Conservation (phyloP, 257 asterid genomes). For the Coffea canephora region DNA sequence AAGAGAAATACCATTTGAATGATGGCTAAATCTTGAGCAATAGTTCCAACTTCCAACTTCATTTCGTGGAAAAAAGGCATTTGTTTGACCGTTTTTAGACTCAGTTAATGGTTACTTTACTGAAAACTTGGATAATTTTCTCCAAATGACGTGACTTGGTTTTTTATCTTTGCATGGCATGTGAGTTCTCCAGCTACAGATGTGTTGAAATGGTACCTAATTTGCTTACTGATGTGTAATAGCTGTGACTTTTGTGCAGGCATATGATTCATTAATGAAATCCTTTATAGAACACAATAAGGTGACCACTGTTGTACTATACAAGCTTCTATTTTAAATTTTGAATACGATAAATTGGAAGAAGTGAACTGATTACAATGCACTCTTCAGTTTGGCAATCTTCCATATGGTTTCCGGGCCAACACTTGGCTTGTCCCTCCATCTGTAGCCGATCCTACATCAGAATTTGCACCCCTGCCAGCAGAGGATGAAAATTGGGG, state of each 20-base stretch:
- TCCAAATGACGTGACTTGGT: not conserved
- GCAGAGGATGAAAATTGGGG: conserved; percentile 91
- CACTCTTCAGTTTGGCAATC: conserved; percentile 88
- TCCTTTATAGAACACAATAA: conserved; percentile 87
- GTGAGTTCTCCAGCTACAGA: not conserved
- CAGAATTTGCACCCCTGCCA: conserved; percentile 60
- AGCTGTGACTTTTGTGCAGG: conserved; percentile 56
- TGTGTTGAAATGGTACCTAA: not conserved
- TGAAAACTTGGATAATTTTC: not conserved
- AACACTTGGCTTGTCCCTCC: conserved; percentile 97
- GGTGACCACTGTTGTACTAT: conserved; percentile 47
- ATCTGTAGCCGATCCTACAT: conserved; percentile 49
- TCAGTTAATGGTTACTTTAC: not conserved
- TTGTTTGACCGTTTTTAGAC: not conserved
- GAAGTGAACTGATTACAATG: conserved; percentile 29
- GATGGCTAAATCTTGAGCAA: not conserved
- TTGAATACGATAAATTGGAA: conserved; percentile 20
- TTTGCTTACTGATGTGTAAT: conserved; percentile 12
- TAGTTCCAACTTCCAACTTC: not conserved
- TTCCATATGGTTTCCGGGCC: conserved; percentile 97
- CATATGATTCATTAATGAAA: conserved; percentile 83
- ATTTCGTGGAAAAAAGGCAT: not conserved
- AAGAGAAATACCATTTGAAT: not conserved
- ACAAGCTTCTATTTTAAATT: conserved; percentile 12
- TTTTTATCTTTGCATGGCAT: not conserved